Percentiles rank a stretch among this genome's conserved stretches.
These are phyloP conservation scores for Scenedesmus sp. DNA, from an alignment of 163 green algal genomes.

Conservation along the genomic window DNA sequence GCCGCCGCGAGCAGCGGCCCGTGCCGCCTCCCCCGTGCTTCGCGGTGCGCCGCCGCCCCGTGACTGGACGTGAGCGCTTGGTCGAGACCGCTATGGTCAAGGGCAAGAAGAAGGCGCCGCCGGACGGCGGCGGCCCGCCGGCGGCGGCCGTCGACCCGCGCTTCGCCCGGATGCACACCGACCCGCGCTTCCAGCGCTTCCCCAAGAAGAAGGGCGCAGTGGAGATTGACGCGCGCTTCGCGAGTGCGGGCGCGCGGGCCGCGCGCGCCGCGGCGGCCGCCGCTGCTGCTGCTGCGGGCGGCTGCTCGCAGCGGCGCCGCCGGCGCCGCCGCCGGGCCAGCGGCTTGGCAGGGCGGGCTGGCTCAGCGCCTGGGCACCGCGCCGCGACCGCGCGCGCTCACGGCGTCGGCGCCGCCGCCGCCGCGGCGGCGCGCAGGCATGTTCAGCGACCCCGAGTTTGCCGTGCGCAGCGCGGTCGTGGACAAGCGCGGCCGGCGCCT, in stretches of 20 bases:
- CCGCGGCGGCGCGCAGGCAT: conserved; percentile 67
- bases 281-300: neutral
- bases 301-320: neutral
- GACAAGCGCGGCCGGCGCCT: conserved; percentile 88
- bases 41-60: neutral
- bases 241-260: conserved; percentile 50
- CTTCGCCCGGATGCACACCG: conserved; percentile 79
- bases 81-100: neutral
- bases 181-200: conserved; percentile 89
- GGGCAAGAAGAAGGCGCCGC: conserved; percentile 16
- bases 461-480: conserved; percentile 56
- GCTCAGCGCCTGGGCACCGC: neutral
- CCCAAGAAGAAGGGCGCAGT: conserved; percentile 75
- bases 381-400: no score
- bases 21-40: no score
- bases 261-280: neutral
- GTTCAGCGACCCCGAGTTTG: conserved; percentile 84
- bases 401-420: no score
- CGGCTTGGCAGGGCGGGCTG: no score
- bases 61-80: no score
- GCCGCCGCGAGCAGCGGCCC: no score
- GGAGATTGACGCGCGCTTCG: conserved; percentile 90
- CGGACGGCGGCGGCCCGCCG: neutral
- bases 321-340: neutral
- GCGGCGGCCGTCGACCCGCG: conserved; percentile 48